phyloP scores from a whole-genome alignment of 139 green algal genomes.

The Closterium sp. region DNA sequence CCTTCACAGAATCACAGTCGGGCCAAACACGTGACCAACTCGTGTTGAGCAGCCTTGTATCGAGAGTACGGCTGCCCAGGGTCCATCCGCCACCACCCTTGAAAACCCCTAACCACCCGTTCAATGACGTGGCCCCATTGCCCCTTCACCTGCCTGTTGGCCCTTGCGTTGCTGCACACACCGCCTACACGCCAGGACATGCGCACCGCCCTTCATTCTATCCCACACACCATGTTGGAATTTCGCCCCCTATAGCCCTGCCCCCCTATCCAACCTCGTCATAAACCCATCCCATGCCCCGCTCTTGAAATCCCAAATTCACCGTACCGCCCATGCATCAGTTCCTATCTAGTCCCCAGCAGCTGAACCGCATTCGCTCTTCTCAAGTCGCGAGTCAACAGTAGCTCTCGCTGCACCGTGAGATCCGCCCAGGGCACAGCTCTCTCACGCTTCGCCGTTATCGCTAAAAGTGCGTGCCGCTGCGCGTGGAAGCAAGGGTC shows the following conservation, averaged over 20 bases:
- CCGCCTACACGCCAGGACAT: background rate
- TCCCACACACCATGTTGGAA: background rate
- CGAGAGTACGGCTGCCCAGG: background rate
- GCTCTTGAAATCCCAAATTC: background rate
- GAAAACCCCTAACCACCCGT: background rate
- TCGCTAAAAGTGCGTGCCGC: background rate
- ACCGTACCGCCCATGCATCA: background rate
- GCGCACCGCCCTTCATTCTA: background rate
- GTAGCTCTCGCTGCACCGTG: background rate
- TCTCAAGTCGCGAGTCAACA: background rate
- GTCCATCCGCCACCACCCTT: background rate
- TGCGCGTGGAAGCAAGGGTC: background rate
- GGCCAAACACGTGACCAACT: background rate
- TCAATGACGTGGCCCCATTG: background rate
- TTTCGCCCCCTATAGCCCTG: background rate
- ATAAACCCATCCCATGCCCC: background rate
- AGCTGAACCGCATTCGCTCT: background rate
- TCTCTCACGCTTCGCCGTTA: background rate
- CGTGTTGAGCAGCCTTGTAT: background rate
- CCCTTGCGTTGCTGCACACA: background rate
- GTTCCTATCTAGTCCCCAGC: background rate
- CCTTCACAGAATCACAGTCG: background rate
- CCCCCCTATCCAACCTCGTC: background rate
- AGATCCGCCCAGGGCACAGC: background rate
- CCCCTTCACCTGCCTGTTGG: background rate